These are phyloP conservation scores for Podospora australis DNA, from an alignment of 495 filamentous ascomycete genomes.

Conservation along the genomic window DNA sequence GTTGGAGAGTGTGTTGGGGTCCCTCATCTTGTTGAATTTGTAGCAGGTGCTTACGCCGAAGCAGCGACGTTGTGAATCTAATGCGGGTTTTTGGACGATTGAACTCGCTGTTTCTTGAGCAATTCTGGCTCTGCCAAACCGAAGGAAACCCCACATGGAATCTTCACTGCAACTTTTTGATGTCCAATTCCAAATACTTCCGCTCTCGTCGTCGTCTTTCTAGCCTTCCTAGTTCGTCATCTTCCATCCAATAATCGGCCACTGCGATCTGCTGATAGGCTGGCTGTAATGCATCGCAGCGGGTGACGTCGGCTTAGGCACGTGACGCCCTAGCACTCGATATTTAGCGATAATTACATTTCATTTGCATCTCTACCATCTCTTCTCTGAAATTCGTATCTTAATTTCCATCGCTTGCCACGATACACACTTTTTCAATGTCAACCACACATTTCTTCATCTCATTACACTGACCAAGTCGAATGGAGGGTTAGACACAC, in stretches of 20 bases:
- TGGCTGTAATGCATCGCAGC: too few relatives aligned
- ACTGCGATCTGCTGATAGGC: constrained; percentile 15
- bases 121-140: constrained; percentile 19
- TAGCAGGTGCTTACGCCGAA: constrained; percentile 28
- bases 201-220: constrained; percentile 12
- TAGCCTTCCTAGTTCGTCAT: constrained; percentile 26
- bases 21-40: constrained; percentile 53
- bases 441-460: too few relatives aligned
- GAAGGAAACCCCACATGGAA: constrained; percentile 27
- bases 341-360: too few relatives aligned
- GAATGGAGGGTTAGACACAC: too few relatives aligned
- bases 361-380: too few relatives aligned
- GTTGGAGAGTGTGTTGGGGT: constrained; percentile 90
- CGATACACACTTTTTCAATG: too few relatives aligned
- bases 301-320: too few relatives aligned
- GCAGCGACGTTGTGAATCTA: constrained; percentile 19
- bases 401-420: too few relatives aligned
- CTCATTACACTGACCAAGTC: too few relatives aligned
- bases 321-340: too few relatives aligned
- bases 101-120: constrained; percentile 20
- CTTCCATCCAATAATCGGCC: background rate
- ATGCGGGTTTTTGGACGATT: too few relatives aligned
- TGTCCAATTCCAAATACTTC: background rate
- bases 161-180: background rate
- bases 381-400: too few relatives aligned